Base-by-base conservation (phyloP, 345 rosid species). In the Eucalyptus tenuipes region DNA sequence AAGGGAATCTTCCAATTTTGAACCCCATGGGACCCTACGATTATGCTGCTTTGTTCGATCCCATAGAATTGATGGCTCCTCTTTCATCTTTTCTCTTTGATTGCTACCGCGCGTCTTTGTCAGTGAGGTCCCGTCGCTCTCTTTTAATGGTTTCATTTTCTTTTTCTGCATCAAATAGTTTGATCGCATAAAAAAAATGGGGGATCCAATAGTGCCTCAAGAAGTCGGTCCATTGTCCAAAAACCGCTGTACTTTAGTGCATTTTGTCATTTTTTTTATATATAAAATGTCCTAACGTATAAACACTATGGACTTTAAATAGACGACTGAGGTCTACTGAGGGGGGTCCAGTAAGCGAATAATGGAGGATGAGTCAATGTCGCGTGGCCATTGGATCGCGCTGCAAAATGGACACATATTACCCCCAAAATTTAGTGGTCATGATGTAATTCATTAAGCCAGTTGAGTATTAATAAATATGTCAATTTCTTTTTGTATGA, bases 181-280 rank as follows among this genome's bases (percentile, higher is more conserved):
- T 20, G 29, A 75, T 75, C 1, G 29, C 84, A 40, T 40, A 33
- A 44, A 52, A 52, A 75, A 40, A 75, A 20, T 75, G 27, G 15
- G 47, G 29, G 29, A 40, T 75, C 42, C 47, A 0, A 20, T 20
- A 3, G 45, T 75, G 45, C 45, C 47, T 10, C 44, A 68, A 17
- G 24, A 33, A 2, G 40, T 68, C 80, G 27, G 42, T 75, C 25
- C 82, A 9, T 9, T n/a, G 20, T n/a, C 18, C 4, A 2, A 20
- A 52, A 52, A 7, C 57, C 0, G 44, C 20, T 40, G 6, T 33
- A 8, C 22, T 68, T 31, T 68, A 68, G 13, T 68, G 24, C 24
- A 9, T 18, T 33, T 68, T 0, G 17, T 33, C 42, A 8, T 52
- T 68, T 33, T 9, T 18, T 71, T 2, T 10, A 1, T 0, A 71